These are phyloP conservation scores for Solanum peruvianum DNA, from an alignment of 257 asterid genomes.

Conservation along the genomic window DNA sequence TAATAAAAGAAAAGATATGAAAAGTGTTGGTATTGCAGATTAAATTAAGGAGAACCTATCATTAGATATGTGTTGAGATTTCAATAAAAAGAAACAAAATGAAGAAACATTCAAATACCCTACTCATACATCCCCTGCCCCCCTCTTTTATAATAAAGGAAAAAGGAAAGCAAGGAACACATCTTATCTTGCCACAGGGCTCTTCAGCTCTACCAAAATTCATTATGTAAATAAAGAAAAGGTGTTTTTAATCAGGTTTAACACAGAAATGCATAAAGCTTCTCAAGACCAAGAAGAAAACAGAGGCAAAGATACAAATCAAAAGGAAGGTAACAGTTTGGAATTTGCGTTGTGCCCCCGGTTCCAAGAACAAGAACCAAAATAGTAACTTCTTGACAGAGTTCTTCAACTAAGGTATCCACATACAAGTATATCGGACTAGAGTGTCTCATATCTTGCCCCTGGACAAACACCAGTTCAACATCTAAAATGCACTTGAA, in stretches of 20 bases:
- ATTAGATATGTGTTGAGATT: background rate
- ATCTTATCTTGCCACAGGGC: background rate
- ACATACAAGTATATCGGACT: background rate
- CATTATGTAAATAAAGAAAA: background rate
- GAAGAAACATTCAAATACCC: background rate
- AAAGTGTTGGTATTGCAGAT: background rate
- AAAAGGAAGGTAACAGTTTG: background rate
- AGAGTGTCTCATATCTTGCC: background rate
- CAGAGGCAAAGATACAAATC: background rate
- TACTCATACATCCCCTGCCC: background rate
- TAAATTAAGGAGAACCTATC: background rate
- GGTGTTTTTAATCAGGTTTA: background rate
- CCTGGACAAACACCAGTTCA: background rate
- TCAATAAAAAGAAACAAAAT: background rate
- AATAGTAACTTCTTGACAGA: background rate
- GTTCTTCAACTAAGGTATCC: background rate
- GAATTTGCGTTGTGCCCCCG: background rate
- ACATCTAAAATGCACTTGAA: background rate
- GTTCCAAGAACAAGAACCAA: background rate
- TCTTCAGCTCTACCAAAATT: background rate
- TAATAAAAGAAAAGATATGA: conserved; percentile 1
- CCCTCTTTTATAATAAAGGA: background rate
- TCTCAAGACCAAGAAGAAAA: background rate
- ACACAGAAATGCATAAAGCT: background rate
- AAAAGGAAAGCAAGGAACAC: background rate